These are phyloP conservation scores for Dactylonectria estremocensis DNA, from an alignment of 2,329 filamentous ascomycete species.

Conservation along the genomic window DNA sequence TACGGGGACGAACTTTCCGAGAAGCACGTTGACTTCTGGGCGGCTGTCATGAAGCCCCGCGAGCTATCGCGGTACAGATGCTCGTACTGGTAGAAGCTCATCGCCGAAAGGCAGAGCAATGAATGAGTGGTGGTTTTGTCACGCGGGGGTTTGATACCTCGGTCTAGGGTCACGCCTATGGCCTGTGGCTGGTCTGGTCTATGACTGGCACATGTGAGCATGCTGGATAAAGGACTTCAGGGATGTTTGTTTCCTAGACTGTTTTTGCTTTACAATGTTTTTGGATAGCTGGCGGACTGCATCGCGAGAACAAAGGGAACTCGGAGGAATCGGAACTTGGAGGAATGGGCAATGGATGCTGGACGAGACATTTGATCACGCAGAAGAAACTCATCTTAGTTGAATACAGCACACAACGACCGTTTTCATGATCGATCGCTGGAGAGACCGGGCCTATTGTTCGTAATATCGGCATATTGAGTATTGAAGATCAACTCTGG, in stretches of 20 bases:
- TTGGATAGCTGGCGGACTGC: not conserved
- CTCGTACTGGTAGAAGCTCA: constrained; percentile 31
- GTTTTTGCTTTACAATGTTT: not conserved
- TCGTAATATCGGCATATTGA: too few relatives aligned
- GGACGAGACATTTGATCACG: constrained; percentile 1
- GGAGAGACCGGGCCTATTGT: not conserved
- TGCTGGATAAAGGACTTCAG: not conserved
- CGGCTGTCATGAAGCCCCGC: constrained; percentile 34
- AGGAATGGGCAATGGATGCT: constrained; percentile 6
- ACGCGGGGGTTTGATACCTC: not conserved
- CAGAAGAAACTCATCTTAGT: not conserved
- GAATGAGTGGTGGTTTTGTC: not conserved
- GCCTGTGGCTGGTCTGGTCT: not conserved
- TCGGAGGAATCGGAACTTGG: not conserved
- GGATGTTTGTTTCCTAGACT: not conserved
- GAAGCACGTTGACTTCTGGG: constrained; percentile 39
- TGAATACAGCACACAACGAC: not conserved
- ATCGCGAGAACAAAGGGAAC: not conserved
- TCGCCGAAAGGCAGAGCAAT: constrained; percentile 1
- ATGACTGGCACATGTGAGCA: not conserved
- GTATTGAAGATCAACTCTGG: not conserved
- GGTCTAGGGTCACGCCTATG: not conserved
- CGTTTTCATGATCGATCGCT: not conserved
- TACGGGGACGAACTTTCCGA: constrained; percentile 35
- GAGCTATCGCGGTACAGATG: constrained; percentile 33